These are phyloP conservation scores for Komagataella populi DNA, from an alignment of 805 yeast species.

Conservation along the genomic window DNA sequence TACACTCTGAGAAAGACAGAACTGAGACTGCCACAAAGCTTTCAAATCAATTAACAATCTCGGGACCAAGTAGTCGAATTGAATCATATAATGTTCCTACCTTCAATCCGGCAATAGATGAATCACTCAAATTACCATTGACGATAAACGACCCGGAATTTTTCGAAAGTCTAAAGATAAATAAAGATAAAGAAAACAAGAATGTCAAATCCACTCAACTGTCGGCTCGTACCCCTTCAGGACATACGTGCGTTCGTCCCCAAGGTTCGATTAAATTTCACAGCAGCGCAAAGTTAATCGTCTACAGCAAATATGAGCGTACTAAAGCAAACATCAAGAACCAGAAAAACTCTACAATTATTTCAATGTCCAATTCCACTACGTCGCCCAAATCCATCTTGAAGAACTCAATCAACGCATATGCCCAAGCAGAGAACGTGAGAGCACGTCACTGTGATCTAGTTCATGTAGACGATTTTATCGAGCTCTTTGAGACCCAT, in stretches of 20 bases:
- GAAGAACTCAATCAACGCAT: conserved; percentile 19
- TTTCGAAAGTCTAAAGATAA: background rate
- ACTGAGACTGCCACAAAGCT: background rate
- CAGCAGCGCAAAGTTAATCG: background rate
- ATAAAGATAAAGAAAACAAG: background rate
- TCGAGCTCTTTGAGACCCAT: conserved; percentile 20
- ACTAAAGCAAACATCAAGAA: background rate
- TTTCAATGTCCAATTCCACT: background rate
- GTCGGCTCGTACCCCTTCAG: background rate
- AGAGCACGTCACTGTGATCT: conserved; percentile 24
- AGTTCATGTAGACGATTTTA: conserved; percentile 21
- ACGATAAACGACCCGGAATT: background rate
- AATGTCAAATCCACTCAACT: background rate
- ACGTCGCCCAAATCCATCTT: conserved; percentile 19
- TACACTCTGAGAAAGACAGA: background rate
- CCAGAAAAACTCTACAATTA: background rate
- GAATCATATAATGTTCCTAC: background rate
- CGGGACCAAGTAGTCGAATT: background rate
- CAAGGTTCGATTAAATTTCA: background rate
- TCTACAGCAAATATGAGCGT: background rate
- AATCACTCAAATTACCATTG: background rate
- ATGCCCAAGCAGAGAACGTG: conserved; percentile 19
- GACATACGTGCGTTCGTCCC: background rate
- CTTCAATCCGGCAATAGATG: background rate
- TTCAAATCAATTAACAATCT: background rate